A percentile compares a stretch with the other conserved stretches of the same genome.
These are phyloP conservation scores for Mycena leptocephala DNA, from an alignment of 768 basidiomycete genomes.

Conservation along the genomic window DNA sequence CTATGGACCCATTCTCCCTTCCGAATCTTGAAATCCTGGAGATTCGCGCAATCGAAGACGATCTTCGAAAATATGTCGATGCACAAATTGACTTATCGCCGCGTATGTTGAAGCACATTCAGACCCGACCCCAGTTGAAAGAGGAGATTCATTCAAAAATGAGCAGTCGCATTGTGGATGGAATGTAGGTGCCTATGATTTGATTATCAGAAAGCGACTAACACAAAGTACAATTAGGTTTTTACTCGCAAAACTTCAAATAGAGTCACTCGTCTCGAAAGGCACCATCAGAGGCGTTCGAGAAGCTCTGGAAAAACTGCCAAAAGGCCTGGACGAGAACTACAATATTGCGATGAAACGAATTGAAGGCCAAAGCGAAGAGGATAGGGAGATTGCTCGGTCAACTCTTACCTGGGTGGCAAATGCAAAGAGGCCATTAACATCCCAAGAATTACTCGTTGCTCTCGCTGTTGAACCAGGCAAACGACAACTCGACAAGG, in stretches of 20 bases:
- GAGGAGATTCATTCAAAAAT: background rate
- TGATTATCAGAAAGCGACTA: background rate
- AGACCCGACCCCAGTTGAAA: background rate
- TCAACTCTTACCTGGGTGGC: too few relatives aligned
- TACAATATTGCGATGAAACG: background rate
- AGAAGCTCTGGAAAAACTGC: background rate
- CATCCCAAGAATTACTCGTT: too few relatives aligned
- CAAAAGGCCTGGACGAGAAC: background rate
- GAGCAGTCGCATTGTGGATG: background rate
- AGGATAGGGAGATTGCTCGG: too few relatives aligned
- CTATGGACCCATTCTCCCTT: too few relatives aligned
- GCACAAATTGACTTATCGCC: background rate
- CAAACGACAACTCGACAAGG: too few relatives aligned
- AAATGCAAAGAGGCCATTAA: too few relatives aligned
- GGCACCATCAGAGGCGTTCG: background rate
- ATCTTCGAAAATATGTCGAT: background rate
- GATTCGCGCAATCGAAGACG: background rate
- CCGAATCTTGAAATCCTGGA: background rate
- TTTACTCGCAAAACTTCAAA: too few relatives aligned
- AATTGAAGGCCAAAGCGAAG: too few relatives aligned
- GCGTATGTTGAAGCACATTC: background rate
- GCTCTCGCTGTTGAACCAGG: too few relatives aligned
- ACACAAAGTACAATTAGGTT: background rate
- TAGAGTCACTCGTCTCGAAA: too few relatives aligned
- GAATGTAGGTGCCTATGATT: background rate